Evolutionary conservation across 108 stramenopile species (phyloP), one percentile per base, ranked within the genome.

Genomic region (Asterionellopsis glacialis): DNA sequence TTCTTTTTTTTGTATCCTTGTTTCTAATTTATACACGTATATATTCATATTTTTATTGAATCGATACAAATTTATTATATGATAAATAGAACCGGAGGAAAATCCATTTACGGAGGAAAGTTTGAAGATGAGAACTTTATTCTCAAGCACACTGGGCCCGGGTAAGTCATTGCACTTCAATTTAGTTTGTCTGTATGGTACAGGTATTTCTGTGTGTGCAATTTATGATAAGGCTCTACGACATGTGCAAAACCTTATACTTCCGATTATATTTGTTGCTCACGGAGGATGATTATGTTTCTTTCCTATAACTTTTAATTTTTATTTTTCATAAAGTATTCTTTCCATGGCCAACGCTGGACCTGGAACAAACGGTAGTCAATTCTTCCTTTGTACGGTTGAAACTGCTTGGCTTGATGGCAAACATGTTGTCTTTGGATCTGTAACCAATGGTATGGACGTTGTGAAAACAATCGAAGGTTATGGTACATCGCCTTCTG

Each of bases 401-500:
- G 79, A 78, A 62, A 95, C 96, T 7, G 63, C 89, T 15, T 98
- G 98, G 98, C 71, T 99, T 15, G 96, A 97, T 67, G 85, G 83
- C 14, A 98, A 98, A 72, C 97, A 97, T 67, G 94, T 94, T 38
- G 96, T 97, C 1, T 99, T 98, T 64, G 97, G 96, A 1, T 90
- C 90, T 70, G 94, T 97, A 9, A 77, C 78, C 9, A 70, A 61
- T 26, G 97, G 91, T 23, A 81, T 86, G 73, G 95, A 96, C 42
- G 83, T 98, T 10, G 90, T 98, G 18, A 74, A 87, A 23, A 86
- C 85, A n/a, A 89, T 98, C 54, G 97, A 98, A 74, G 97, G 97
- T 40, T 33, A 2, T 33, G 33, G 33, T 7, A 33, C n/a, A n/a
- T 80, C 78, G 53, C 79, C 81, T 25, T 77, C 73, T 14, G 97